These are phyloP conservation scores for Xerocomus brunneocitrinus DNA, from an alignment of 768 basidiomycete genomes.

Conservation along the genomic window DNA sequence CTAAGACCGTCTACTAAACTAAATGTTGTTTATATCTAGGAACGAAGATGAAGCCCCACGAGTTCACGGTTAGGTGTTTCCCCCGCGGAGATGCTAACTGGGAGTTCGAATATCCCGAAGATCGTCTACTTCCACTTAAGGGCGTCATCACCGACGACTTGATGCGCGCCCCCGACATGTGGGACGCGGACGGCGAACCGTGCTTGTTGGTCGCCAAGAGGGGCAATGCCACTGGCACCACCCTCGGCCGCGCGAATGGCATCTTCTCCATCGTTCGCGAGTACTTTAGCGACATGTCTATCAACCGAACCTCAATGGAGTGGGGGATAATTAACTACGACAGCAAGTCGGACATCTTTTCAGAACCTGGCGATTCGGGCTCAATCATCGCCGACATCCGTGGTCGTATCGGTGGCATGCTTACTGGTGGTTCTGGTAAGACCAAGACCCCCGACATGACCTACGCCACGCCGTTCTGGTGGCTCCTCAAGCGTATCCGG, in stretches of 20 bases:
- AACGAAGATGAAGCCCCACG: background rate
- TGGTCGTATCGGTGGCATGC: conserved; percentile 35
- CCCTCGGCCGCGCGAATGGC: conserved; percentile 34
- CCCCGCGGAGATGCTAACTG: background rate
- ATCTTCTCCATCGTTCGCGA: conserved; percentile 32
- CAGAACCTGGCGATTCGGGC: conserved; percentile 37
- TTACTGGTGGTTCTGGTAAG: conserved; percentile 33
- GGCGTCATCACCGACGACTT: conserved; percentile 20
- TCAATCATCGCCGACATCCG: conserved; percentile 30
- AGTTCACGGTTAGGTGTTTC: background rate
- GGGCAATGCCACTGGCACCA: conserved; percentile 27
- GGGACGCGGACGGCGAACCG: conserved; percentile 23
- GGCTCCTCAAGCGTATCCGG: conserved; percentile 32
- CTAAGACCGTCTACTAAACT: background rate
- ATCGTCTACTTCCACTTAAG: background rate
- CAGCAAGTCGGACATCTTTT: conserved; percentile 19
- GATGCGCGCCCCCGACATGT: conserved; percentile 29
- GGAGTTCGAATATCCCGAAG: background rate
- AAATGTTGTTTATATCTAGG: background rate
- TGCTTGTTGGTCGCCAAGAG: too few species aligned
- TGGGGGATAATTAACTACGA: background rate
- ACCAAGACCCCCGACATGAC: conserved; percentile 28
- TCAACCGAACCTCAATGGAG: background rate
- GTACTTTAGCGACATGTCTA: conserved; percentile 19
- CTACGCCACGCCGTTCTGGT: conserved; percentile 38